Evolutionary conservation across 805 yeast species (phyloP).

Genomic region (Pachysolen tannophilus): DNA sequence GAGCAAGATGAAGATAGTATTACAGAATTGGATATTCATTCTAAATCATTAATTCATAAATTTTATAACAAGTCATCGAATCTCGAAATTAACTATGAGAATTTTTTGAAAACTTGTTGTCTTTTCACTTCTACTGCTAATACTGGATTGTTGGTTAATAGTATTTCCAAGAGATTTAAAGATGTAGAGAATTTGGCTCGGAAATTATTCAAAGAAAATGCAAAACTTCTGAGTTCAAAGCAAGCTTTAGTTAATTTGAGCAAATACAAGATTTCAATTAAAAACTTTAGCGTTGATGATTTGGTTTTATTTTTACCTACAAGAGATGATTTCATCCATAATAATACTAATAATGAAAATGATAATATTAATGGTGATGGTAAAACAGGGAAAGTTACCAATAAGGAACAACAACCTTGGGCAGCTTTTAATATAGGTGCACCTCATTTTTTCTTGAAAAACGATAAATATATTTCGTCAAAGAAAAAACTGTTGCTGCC

Average conservation of each 20-base stretch:
- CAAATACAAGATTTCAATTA: conserved; percentile 54
- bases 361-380: conserved; percentile 5
- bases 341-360: background rate
- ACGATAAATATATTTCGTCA: conserved; percentile 15
- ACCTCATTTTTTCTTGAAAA: conserved; percentile 71
- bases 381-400: conserved; percentile 6
- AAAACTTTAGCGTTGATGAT: conserved; percentile 64
- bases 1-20: conserved; percentile 6
- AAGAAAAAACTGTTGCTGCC: background rate
- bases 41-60: conserved; percentile 7
- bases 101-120: conserved; percentile 27
- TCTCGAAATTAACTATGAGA: conserved; percentile 9
- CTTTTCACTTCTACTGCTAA: conserved; percentile 20
- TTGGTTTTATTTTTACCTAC: conserved; percentile 83
- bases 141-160: conserved; percentile 19
- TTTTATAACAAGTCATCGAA: conserved; percentile 1
- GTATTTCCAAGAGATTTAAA: conserved; percentile 64
- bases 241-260: conserved; percentile 25
- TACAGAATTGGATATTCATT: conserved; percentile 8
- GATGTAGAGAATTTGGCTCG: conserved; percentile 91
- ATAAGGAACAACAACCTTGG: conserved; percentile 52
- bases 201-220: conserved; percentile 68
- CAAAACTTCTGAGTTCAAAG: conserved; percentile 38
- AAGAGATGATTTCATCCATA: conserved; percentile 3
- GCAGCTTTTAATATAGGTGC: conserved; percentile 90